Base-by-base conservation (phyloP, 768 basidiomycete genomes). In the Russula olivacea region DNA sequence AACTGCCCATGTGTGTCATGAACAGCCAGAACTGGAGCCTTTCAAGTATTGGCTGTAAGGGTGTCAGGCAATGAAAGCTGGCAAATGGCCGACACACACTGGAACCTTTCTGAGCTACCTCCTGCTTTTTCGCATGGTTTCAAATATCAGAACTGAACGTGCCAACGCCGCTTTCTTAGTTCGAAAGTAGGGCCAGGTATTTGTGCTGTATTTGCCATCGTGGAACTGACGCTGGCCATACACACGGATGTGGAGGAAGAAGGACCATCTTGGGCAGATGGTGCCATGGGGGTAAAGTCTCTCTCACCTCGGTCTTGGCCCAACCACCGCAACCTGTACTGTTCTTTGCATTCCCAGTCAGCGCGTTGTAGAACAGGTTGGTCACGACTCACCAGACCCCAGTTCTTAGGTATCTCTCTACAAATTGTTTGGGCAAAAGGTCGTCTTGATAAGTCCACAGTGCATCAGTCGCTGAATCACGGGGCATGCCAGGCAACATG, bases 1-100 rank as follows among this genome's bases (percentile, higher is more conserved):
- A 85, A 91, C 61, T 89, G 86, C 45, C 81, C 81, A 71, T 98
- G 95, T 0, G 91, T 93, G 69, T 98, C 95, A 70, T 98, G 95
- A 41, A 87, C 76, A 55, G 84, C 83, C 1, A 86, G 77, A 38
- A 88, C 74, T 69, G 87, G 77, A 34, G 88, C 74, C 70, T 89
- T 87, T 59, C 89, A 81, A 69, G 87, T 84, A 62, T 80, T 84
- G 61, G 82, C 88, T 83, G 68, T 66, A 21, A 15, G 38, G 54
- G 41, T 1, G 52, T 59, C 45, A 59, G 36, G 17, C 21, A 8
- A 17, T 41, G 17, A 41, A 48, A 32, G 50, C 52, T 34, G 1
- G 40, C 15, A 40, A 41, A 55, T 58, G 66, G 21, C 65, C 11
- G 45, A 38, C 28, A 74, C 84, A 71, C 70, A 88, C 87, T 76